A percentile compares a stretch with the other conserved stretches of the same genome.
These are phyloP conservation scores for Spongospora subterranea DNA, from an alignment of 208 protist genomes.

Conservation along the genomic window DNA sequence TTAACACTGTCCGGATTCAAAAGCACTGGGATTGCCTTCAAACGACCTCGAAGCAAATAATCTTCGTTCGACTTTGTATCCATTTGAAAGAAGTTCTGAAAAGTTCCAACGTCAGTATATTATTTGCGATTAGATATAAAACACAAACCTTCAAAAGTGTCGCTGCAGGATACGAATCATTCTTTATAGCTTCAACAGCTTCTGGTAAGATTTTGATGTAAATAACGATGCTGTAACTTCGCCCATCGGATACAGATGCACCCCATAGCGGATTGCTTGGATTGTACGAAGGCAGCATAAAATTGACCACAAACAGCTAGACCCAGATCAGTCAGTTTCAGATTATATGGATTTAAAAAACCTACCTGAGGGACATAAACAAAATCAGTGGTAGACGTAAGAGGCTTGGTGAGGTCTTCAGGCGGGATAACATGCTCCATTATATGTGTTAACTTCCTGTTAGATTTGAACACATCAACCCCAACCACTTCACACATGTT, in stretches of 20 bases:
- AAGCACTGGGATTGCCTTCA: conserved; percentile 39
- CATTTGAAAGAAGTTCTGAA: conserved; percentile 53
- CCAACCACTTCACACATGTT: conserved; percentile 7
- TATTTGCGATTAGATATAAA: background rate
- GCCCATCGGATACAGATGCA: background rate
- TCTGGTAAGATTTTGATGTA: conserved; percentile 37
- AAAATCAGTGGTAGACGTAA: conserved; percentile 40
- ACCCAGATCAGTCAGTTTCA: background rate
- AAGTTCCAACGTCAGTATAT: background rate
- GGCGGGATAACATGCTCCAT: conserved; percentile 4
- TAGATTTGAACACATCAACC: conserved; percentile 23
- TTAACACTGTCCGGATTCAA: conserved; percentile 34
- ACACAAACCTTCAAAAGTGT: conserved; percentile 20
- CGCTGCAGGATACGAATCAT: conserved; percentile 21
- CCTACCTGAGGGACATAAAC: conserved; percentile 36
- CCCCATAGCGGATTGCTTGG: conserved; percentile 26
- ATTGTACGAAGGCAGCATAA: conserved; percentile 55
- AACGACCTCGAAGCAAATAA: conserved; percentile 35
- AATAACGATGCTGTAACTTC: conserved; percentile 43
- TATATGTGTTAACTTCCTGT: conserved; percentile 30
- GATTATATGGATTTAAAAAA: background rate
- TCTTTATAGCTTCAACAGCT: conserved; percentile 5
- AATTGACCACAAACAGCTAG: conserved; percentile 42
- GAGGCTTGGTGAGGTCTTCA: background rate
- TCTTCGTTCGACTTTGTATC: conserved; percentile 46